These are phyloP conservation scores for Penicillium odoratum DNA, from an alignment of 495 filamentous ascomycete genomes.

Conservation along the genomic window DNA sequence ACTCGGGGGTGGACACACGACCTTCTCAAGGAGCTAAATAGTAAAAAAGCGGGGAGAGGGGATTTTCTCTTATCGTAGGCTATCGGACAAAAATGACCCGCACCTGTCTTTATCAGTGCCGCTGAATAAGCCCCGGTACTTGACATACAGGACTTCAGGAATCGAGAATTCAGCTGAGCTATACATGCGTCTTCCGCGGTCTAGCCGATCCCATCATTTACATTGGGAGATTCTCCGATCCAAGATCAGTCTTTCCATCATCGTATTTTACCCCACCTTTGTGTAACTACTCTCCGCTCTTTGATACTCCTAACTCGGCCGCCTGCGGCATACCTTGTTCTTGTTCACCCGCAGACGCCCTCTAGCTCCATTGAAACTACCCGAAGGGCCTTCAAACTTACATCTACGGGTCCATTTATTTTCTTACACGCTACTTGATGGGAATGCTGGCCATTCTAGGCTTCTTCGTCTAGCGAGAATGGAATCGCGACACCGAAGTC, in stretches of 20 bases:
- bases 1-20: background rate
- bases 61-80: constrained; percentile 22
- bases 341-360: background rate
- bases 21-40: background rate
- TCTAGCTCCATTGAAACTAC: constrained; percentile 1
- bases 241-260: background rate
- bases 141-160: background rate
- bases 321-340: constrained; percentile 5
- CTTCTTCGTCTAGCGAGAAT: constrained; percentile 13
- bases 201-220: background rate
- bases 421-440: background rate
- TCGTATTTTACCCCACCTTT: background rate
- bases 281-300: background rate
- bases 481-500: constrained; percentile 30
- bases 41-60: constrained; percentile 14
- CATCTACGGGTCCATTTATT: background rate
- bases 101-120: constrained; percentile 3
- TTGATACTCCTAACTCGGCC: background rate
- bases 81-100: background rate
- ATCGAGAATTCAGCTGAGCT: background rate
- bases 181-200: too few species aligned
- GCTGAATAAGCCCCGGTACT: constrained; percentile 3
- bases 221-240: background rate
- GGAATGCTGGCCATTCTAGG: background rate
- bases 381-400: background rate